Conservation (phyloP, 768 basidiomycete species). For the Rubroboletus pulcherrimus region DNA sequence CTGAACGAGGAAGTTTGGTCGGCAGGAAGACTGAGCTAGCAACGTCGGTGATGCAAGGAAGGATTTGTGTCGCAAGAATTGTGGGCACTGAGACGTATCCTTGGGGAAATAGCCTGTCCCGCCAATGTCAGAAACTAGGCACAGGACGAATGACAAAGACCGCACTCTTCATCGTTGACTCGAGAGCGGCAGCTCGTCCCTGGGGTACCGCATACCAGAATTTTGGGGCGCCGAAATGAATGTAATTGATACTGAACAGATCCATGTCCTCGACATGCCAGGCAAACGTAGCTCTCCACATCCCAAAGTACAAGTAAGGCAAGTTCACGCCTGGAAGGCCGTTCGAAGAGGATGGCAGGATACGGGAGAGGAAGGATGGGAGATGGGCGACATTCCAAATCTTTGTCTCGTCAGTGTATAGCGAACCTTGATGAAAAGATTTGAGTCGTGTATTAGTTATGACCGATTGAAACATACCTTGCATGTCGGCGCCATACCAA, state of each 20-base stretch:
- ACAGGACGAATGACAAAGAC: neutral
- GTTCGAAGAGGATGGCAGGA: conserved; percentile 63
- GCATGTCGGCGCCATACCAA: conserved; percentile 97
- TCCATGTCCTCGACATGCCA: conserved; percentile 99
- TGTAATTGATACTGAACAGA: conserved; percentile 97
- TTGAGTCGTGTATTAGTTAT: neutral
- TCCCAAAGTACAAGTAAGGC: conserved; percentile 97
- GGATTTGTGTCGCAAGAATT: conserved; percentile 95
- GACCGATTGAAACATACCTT: conserved; percentile 50
- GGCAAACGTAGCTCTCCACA: conserved; percentile 98
- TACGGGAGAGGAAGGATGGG: conserved; percentile 78
- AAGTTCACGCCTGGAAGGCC: conserved; percentile 94
- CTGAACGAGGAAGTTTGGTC: conserved; percentile 86
- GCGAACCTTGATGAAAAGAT: conserved; percentile 42
- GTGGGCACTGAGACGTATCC: conserved; percentile 79
- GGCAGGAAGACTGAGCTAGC: conserved; percentile 74
- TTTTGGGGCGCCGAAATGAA: conserved; percentile 97
- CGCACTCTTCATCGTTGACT: conserved; percentile 83
- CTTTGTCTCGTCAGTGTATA: conserved; percentile 72
- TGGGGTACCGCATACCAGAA: conserved; percentile 98
- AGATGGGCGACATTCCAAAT: conserved; percentile 95
- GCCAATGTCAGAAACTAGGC: conserved; percentile 3
- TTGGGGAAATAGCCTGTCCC: conserved; percentile 80
- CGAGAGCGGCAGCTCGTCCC: conserved; percentile 74
- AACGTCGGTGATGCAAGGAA: conserved; percentile 87